phyloP scores from a whole-genome alignment of 495 filamentous ascomycete species.

The Aspergillus campestris region DNA sequence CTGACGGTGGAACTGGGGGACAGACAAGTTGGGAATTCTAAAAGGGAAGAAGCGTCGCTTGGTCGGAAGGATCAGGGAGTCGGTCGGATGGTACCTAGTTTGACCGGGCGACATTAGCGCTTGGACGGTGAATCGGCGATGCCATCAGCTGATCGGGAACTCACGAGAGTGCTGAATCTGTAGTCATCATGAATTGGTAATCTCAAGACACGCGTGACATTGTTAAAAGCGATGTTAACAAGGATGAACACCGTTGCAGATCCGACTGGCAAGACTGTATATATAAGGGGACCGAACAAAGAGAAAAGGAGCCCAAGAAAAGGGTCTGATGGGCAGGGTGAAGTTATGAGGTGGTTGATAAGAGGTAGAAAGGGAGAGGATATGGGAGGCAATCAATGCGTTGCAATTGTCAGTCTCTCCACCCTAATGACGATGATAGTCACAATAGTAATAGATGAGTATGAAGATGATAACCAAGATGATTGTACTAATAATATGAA shows the following conservation, averaged over 20 bases:
- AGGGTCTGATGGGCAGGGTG: background rate
- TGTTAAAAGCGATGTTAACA: slow-evolving; percentile 13
- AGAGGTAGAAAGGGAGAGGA: no score
- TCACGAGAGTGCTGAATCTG: slow-evolving; percentile 35
- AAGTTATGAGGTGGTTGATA: no score
- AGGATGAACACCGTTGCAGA: slow-evolving; percentile 7
- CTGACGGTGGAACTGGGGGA: slow-evolving; percentile 9
- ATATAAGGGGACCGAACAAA: slow-evolving; percentile 1
- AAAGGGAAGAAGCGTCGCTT: slow-evolving; percentile 69
- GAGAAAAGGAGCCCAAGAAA: background rate
- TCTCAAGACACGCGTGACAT: slow-evolving; percentile 28
- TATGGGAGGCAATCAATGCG: no score
- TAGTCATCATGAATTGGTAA: slow-evolving; percentile 32
- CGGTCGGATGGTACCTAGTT: slow-evolving; percentile 47
- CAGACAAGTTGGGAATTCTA: slow-evolving; percentile 65
- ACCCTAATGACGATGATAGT: no score
- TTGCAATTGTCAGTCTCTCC: no score
- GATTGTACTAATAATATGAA: no score
- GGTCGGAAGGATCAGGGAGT: slow-evolving; percentile 50
- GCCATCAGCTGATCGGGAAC: slow-evolving; percentile 6
- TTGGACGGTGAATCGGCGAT: background rate
- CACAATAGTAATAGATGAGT: no score
- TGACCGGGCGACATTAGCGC: slow-evolving; percentile 8
- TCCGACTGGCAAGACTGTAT: slow-evolving; percentile 1
- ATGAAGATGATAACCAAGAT: no score